These are phyloP conservation scores for Leucoagaricus sp. DNA, from an alignment of 1,284 basidiomycete genomes.

Conservation along the genomic window DNA sequence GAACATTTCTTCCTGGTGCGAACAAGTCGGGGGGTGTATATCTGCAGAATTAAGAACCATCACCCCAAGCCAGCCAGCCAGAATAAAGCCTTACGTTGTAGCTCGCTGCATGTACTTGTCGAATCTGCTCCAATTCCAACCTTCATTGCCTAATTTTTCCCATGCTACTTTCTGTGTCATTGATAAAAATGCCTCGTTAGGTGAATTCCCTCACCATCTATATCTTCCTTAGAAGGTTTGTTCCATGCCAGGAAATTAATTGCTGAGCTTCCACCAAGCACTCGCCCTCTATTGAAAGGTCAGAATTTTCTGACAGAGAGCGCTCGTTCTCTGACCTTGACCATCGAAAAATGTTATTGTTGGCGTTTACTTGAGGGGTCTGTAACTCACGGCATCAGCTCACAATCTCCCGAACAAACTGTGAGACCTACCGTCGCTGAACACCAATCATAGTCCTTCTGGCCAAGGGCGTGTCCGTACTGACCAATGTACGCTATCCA, in stretches of 20 bases:
- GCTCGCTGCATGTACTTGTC: constrained; percentile 11
- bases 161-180: too few species aligned
- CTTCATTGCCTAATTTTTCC: constrained; percentile 30
- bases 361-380: neutral
- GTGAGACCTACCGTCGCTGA: constrained; percentile 11
- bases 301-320: neutral
- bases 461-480: neutral
- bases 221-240: constrained; percentile 33
- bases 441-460: constrained; percentile 9
- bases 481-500: neutral
- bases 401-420: neutral
- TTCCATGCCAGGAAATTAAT: constrained; percentile 37
- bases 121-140: constrained; percentile 46
- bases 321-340: neutral
- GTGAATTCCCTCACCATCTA: constrained; percentile 26
- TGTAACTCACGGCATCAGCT: neutral
- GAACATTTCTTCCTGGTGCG: neutral
- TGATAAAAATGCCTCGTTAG: too few species aligned
- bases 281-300: neutral
- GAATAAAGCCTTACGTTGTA: neutral
- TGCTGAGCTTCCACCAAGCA: constrained; percentile 32
- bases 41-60: neutral
- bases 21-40: neutral
- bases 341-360: neutral
- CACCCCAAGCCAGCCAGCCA: neutral